phyloP scores from a whole-genome alignment of 768 basidiomycete species.

The Rubroboletus pulcherrimus region DNA sequence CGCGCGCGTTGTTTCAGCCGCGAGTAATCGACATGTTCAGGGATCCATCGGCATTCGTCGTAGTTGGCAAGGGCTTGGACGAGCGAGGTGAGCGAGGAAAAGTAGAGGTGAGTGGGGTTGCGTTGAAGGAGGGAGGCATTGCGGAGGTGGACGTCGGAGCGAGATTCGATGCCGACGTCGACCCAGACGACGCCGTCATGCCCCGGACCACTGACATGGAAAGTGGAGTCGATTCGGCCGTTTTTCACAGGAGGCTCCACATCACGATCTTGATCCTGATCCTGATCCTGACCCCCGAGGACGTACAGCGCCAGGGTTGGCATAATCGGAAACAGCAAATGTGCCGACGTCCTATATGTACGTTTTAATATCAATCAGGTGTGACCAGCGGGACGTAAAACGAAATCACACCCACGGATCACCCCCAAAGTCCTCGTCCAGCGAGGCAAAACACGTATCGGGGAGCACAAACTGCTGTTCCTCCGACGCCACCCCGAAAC shows the following conservation, averaged over 20 bases:
- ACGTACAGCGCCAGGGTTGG: slow-evolving; percentile 54
- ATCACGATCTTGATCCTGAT: slow-evolving; percentile 5
- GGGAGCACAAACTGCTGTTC: slow-evolving; percentile 56
- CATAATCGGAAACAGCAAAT: slow-evolving; percentile 54
- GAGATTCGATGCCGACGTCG: slow-evolving; percentile 48
- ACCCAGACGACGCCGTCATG: slow-evolving; percentile 32
- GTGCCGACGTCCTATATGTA: slow-evolving; percentile 39
- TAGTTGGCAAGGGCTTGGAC: slow-evolving; percentile 52
- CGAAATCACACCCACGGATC: slow-evolving; percentile 23
- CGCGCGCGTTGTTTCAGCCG: slow-evolving; percentile 54
- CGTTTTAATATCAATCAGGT: background rate
- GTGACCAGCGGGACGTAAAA: background rate
- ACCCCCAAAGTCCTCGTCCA: slow-evolving; percentile 45
- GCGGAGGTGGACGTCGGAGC: slow-evolving; percentile 55
- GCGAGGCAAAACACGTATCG: slow-evolving; percentile 49
- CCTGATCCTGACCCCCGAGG: slow-evolving; percentile 32
- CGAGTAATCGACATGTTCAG: slow-evolving; percentile 51
- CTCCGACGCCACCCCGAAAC: slow-evolving; percentile 50
- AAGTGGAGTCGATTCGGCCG: background rate
- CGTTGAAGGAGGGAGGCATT: slow-evolving; percentile 57
- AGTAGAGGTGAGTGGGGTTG: slow-evolving; percentile 47
- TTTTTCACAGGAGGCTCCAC: slow-evolving; percentile 12
- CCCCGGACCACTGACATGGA: background rate
- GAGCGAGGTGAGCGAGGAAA: slow-evolving; percentile 50
- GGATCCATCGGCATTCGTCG: slow-evolving; percentile 54